These are phyloP conservation scores for Gaultheria prostrata DNA, from an alignment of 148 eudicot genomes.

Conservation along the genomic window DNA sequence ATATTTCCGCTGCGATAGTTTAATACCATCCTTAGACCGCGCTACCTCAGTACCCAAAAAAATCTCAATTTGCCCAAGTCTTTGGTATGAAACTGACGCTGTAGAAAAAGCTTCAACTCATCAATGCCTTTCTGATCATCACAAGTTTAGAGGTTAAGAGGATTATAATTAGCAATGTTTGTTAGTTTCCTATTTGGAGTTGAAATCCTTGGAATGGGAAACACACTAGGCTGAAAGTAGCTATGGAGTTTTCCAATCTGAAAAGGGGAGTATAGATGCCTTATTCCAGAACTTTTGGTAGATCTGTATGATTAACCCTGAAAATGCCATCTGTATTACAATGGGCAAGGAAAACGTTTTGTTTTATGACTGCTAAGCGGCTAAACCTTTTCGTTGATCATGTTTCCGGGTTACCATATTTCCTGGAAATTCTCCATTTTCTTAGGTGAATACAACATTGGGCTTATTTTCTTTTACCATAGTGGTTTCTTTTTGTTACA, in stretches of 20 bases:
- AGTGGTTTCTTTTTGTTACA: neutral
- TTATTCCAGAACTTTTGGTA: neutral
- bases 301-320: neutral
- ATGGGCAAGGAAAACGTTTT: neutral
- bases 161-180: too few relatives aligned
- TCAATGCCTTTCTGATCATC: too few relatives aligned
- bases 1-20: too few relatives aligned
- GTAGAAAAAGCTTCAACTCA: too few relatives aligned
- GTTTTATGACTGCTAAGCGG: neutral
- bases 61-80: too few relatives aligned
- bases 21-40: too few relatives aligned
- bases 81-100: too few relatives aligned
- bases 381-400: neutral
- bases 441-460: neutral
- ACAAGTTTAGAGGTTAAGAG: neutral
- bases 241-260: too few relatives aligned
- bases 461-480: neutral
- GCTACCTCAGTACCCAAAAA: too few relatives aligned
- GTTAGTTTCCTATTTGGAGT: too few relatives aligned
- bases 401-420: neutral
- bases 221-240: too few relatives aligned
- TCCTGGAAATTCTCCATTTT: neutral
- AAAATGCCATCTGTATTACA: neutral
- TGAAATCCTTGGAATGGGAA: too few relatives aligned
- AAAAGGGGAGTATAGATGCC: neutral